Evolutionary conservation across 176 grass and related monocot genomes (phyloP).

Genomic region (Thalia dealbata): DNA sequence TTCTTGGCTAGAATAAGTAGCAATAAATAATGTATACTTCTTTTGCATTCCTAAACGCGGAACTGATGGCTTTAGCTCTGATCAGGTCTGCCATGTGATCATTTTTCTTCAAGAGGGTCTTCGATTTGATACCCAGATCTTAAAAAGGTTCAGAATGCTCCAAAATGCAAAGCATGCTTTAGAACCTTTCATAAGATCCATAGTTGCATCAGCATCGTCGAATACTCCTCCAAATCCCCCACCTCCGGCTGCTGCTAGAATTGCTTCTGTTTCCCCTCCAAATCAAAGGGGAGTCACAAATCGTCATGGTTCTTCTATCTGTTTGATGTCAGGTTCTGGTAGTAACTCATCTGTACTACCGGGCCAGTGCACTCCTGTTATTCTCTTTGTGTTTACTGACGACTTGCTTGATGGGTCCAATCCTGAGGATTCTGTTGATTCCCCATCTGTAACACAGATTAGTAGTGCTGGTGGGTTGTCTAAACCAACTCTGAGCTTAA

Average conservation of each 20-base stretch:
- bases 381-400: slow-evolving; percentile 87
- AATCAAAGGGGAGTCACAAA: slow-evolving; percentile 30
- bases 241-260: slow-evolving; percentile 26
- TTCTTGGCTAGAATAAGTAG: slow-evolving; percentile 1
- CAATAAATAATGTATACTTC: neutral
- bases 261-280: slow-evolving; percentile 42
- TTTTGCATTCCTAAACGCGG: slow-evolving; percentile 10
- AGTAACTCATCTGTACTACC: slow-evolving; percentile 37
- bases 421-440: slow-evolving; percentile 43
- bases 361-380: slow-evolving; percentile 65
- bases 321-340: slow-evolving; percentile 57
- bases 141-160: slow-evolving; percentile 70
- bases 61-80: neutral
- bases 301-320: slow-evolving; percentile 46
- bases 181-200: slow-evolving; percentile 45
- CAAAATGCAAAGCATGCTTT: slow-evolving; percentile 85
- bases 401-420: slow-evolving; percentile 41
- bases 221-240: slow-evolving; percentile 30
- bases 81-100: slow-evolving; percentile 82
- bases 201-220: slow-evolving; percentile 30
- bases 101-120: slow-evolving; percentile 84
- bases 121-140: slow-evolving; percentile 46
- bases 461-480: slow-evolving; percentile 29
- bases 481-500: slow-evolving; percentile 32
- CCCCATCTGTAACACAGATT: slow-evolving; percentile 31